Conservation (phyloP, 306 rosid genomes). For the Casuarina glauca region DNA sequence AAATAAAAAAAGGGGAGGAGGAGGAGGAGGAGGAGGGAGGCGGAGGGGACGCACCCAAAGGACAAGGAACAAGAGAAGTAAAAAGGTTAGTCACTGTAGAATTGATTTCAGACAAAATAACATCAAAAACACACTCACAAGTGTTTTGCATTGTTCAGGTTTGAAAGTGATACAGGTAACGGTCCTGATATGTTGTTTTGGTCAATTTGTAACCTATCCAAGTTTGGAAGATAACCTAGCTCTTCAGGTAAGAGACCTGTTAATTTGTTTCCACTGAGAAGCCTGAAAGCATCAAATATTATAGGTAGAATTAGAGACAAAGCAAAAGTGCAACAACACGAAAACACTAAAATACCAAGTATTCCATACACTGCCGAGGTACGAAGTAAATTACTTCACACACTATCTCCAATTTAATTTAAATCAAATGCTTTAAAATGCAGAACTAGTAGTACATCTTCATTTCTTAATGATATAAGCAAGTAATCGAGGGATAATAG, state of each 20-base stretch:
- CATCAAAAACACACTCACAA: slow-evolving; percentile 64
- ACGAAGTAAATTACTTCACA: not conserved
- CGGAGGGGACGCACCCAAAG: not conserved
- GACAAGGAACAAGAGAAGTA: not conserved
- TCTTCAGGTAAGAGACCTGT: slow-evolving; percentile 77
- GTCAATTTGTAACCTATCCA: slow-evolving; percentile 75
- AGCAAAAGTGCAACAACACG: not conserved
- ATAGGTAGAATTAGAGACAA: slow-evolving; percentile 15
- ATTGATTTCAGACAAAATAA: slow-evolving; percentile 13
- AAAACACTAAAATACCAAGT: not conserved
- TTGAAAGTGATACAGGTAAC: slow-evolving; percentile 70
- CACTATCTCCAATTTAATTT: not conserved
- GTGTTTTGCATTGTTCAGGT: slow-evolving; percentile 57
- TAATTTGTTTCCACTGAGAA: slow-evolving; percentile 75
- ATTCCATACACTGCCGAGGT: not conserved
- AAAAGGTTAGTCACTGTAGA: slow-evolving; percentile 4
- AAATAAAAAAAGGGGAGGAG: slow-evolving; percentile 3
- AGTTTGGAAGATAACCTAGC: slow-evolving; percentile 72
- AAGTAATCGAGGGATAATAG: not conserved
- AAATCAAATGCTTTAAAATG: not conserved
- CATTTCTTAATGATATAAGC: not conserved
- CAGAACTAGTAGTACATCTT: not conserved
- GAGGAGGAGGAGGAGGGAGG: not conserved
- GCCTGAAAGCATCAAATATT: slow-evolving; percentile 45
- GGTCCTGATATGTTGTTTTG: slow-evolving; percentile 70